A percentile compares a stretch with the other conserved stretches of the same genome.
phyloP scores from a whole-genome alignment of 768 basidiomycete species.

The Dioszegia crocea region DNA sequence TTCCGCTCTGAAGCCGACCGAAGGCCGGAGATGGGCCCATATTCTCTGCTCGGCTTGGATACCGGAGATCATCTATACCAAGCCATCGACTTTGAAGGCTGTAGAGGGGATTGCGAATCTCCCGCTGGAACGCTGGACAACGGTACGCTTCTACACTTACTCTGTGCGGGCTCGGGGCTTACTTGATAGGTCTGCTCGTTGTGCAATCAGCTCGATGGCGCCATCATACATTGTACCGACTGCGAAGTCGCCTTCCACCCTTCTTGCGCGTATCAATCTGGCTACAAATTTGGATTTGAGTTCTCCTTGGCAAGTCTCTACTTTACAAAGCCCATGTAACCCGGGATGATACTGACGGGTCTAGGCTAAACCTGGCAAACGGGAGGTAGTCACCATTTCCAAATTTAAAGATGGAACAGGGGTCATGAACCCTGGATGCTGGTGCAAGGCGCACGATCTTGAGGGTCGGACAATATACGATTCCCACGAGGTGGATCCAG shows the following conservation, averaged over 20 bases:
- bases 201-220: constrained; percentile 67
- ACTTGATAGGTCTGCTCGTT: constrained; percentile 59
- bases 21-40: constrained; percentile 90
- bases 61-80: constrained; percentile 76
- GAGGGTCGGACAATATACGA: constrained; percentile 68
- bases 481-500: constrained; percentile 73
- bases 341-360: neutral
- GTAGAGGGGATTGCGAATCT: constrained; percentile 82
- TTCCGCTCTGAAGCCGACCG: constrained; percentile 83
- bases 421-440: constrained; percentile 69
- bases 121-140: constrained; percentile 63
- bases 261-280: constrained; percentile 82
- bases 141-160: no score
- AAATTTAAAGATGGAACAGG: constrained; percentile 72
- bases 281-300: constrained; percentile 87
- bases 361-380: constrained; percentile 72
- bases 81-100: constrained; percentile 66
- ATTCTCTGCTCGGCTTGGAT: constrained; percentile 82
- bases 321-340: neutral
- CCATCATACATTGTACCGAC: constrained; percentile 76
- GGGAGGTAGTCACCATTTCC: constrained; percentile 64
- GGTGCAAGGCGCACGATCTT: constrained; percentile 67
- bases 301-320: constrained; percentile 65
- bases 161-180: no score
- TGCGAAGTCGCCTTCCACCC: constrained; percentile 77